phyloP scores from a whole-genome alignment of 495 filamentous ascomycete species.

The Neurospora sp. region DNA sequence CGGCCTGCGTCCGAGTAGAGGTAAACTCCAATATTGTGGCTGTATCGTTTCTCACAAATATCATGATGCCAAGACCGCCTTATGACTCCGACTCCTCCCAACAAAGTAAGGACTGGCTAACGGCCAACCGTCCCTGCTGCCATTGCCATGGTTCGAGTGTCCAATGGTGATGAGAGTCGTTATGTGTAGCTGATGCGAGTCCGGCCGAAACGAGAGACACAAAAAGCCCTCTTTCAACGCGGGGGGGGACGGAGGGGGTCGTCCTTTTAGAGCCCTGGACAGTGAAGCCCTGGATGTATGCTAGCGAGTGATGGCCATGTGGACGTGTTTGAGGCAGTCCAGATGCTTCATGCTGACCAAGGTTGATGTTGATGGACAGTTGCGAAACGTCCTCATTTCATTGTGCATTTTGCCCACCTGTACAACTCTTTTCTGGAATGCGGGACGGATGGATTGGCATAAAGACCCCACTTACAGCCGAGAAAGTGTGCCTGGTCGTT shows the following conservation, averaged over 20 bases:
- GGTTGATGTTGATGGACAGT: neutral
- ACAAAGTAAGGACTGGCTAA: neutral
- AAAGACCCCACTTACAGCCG: conserved; percentile 10
- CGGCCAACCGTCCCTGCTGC: neutral
- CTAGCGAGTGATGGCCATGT: no score
- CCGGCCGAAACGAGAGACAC: conserved; percentile 17
- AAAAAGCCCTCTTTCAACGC: neutral
- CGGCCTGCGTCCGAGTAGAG: neutral
- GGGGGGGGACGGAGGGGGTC: neutral
- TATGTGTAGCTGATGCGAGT: neutral
- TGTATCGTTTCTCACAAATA: neutral
- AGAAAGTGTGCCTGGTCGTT: neutral
- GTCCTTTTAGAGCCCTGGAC: neutral
- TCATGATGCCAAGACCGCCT: neutral
- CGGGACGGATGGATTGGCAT: neutral
- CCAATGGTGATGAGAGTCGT: no score
- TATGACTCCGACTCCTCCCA: neutral
- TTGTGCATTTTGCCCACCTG: neutral
- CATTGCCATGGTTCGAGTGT: no score
- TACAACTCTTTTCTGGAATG: neutral
- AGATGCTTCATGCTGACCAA: neutral
- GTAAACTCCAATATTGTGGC: neutral
- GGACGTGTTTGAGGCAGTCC: neutral
- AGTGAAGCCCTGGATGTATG: neutral
- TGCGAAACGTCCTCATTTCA: neutral